Evolutionary conservation across 2,329 filamentous ascomycete genomes (phyloP), one percentile per base, ranked within the genome.

Genomic region (Hypoxylon sp.): DNA sequence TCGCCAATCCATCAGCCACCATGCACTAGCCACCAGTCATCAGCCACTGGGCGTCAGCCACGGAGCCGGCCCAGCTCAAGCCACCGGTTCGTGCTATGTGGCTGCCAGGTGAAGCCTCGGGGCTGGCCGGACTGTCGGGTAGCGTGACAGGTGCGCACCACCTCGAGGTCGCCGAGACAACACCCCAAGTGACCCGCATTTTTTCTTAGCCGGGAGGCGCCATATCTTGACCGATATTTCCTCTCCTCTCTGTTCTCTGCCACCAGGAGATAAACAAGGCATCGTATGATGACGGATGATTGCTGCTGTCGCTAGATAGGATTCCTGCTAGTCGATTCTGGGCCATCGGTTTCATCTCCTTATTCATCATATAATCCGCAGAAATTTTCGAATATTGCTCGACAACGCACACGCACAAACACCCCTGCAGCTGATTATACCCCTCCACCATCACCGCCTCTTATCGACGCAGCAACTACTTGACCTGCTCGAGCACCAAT

Each of bases 401-500:
- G 13, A 13, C 38, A 24, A 4, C 4, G 11, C 6, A 7, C 35
- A 3, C 3, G 17, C 11, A 26, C 11, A 26, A 26, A n/a, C 13
- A 23, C 21, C 8, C 6, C 20, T n/a, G n/a, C n/a, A n/a, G n/a
- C n/a, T n/a, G n/a, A n/a, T n/a, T n/a, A n/a, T n/a, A 23, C 38
- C 38, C 38, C 38, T 42, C 38, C 38, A 42, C 18, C 23, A 38
- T 20, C 37, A 37, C 26, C 20, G 41, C 40, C 35, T 48, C 35
- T 51, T 40, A 47, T 26, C 35, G 40, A 43, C 38, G 31, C 31
- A 37, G 54, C 58, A 49, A 33, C 61, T 64, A 60, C 60, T 8
- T 50, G 42, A 65, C 55, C 72, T 67, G 58, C 71, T 68, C 70
- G 72, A 74, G 83, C 84, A 81, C 83, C 81, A 59, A 78, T 77